These are phyloP conservation scores for Lasiodiplodia citricola DNA, from an alignment of 2,329 filamentous ascomycete genomes.

Conservation along the genomic window DNA sequence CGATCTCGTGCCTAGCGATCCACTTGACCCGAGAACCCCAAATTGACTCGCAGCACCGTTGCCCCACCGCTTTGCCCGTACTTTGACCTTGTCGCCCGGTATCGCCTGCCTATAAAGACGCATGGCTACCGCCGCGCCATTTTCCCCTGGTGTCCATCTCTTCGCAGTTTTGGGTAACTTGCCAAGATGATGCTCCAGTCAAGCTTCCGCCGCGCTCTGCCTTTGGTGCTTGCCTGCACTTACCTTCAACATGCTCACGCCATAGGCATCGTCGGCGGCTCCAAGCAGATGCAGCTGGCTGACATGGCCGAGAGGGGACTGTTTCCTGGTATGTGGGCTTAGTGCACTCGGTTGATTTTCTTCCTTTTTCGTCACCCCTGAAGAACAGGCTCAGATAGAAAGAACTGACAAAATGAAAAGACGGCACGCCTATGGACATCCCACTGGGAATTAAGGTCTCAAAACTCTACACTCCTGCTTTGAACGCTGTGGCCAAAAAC, in stretches of 20 bases:
- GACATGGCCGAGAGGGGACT: constrained; percentile 14
- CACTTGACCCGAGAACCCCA: constrained; percentile 8
- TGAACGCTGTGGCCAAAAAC: neutral
- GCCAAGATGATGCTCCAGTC: constrained; percentile 10
- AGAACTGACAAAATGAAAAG: neutral
- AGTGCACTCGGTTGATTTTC: neutral
- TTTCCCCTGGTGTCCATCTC: neutral
- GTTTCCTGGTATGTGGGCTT: constrained; percentile 3
- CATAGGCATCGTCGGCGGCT: constrained; percentile 2
- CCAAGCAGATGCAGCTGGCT: constrained; percentile 6
- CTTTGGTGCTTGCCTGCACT: constrained; percentile 10
- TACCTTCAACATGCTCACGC: constrained; percentile 12
- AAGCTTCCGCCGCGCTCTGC: constrained; percentile 4
- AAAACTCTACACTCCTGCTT: constrained; percentile 1
- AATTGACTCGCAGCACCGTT: neutral
- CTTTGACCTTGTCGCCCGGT: neutral
- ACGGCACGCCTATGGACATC: neutral
- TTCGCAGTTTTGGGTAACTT: neutral
- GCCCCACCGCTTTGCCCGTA: neutral
- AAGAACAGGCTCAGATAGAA: neutral
- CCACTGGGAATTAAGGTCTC: constrained; percentile 2
- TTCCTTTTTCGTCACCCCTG: neutral
- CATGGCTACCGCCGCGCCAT: neutral
- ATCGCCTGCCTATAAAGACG: constrained; percentile 4
- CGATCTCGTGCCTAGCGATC: constrained; percentile 7